Conservation (phyloP, 78 protist genomes). For the Pigoraptor vietnamica region DNA sequence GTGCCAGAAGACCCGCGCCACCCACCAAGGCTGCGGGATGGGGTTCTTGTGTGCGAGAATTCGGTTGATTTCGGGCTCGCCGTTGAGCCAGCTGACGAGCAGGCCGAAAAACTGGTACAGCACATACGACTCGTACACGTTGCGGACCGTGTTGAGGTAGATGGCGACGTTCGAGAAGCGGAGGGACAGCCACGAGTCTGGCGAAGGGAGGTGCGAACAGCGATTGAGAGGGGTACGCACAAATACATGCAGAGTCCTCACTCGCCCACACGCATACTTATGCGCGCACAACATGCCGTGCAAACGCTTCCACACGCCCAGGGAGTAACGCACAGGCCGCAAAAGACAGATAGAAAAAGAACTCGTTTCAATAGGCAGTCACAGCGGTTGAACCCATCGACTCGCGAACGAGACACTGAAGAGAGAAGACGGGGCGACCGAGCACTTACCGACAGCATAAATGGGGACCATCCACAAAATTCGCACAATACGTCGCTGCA, state of each 20-base stretch:
- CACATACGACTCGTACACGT: slow-evolving; percentile 45
- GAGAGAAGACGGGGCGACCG: not conserved
- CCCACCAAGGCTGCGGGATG: slow-evolving; percentile 6
- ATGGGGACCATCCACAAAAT: not conserved
- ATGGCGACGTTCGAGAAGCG: not conserved
- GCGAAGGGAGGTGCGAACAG: not conserved
- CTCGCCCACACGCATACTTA: not conserved
- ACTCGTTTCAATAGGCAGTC: not conserved
- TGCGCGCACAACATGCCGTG: too few relatives aligned
- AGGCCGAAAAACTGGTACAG: slow-evolving; percentile 41
- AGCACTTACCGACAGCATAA: not conserved
- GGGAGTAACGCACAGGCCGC: not conserved
- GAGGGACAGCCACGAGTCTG: slow-evolving; percentile 12
- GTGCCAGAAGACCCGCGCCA: too few relatives aligned
- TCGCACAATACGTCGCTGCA: not conserved
- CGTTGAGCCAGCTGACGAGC: slow-evolving; percentile 24
- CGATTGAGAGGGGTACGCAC: not conserved
- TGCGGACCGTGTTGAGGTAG: slow-evolving; percentile 33
- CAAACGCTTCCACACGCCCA: too few relatives aligned
- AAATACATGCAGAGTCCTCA: not conserved
- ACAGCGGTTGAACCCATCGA: not conserved
- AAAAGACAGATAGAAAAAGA: not conserved
- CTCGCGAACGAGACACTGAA: not conserved
- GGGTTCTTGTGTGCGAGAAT: not conserved
- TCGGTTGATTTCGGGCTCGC: slow-evolving; percentile 9